Evolutionary conservation across 1,284 basidiomycete genomes (phyloP), one percentile per base, ranked within the genome.

Genomic region (Stereum hirsutum): DNA sequence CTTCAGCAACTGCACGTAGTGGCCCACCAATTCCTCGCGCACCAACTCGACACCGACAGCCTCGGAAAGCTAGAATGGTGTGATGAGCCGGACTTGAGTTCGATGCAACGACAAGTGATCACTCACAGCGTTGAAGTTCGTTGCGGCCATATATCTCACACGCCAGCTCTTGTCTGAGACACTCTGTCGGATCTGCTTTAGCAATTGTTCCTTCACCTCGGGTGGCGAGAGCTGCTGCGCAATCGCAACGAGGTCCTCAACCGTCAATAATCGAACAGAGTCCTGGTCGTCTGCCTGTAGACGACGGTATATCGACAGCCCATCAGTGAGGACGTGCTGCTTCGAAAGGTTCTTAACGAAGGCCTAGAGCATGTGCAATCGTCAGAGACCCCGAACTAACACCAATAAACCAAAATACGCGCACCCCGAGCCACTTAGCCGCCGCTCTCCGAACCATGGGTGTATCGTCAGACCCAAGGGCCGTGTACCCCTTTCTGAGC

Each of bases 361-460:
- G 26, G 83, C 74, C 87, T 95, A 53, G 2, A 46, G 45, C 23
- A 35, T 20, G 46, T 39, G 14, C 17, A 24, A 43, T 48, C 43
- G 46, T 52, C 43, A 54, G 41, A 32, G 32, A 33, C 38, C 37
- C 19, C 37, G 30, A 31, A 41, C 25, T 21, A 36, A 34, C 10
- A 28, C 31, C 33, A 19, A 48, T 32, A 33, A 14, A 12, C 19
- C 14, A 7, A n/a, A 15, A 27, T 27, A 24, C 1, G 79, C 89
- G 61, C 61, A 95, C 91, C 39, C 89, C 94, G 43, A 99, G 83
- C 75, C 89, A 93, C 63, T 94, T 96, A 10, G 95, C 94, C 39
- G 93, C 94, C 21, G 96, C 94, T 50, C 96, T 76, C 58, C 95
- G 78, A 50, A 99, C 96, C 96, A 99, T 99, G 27, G 96, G 96